These are phyloP conservation scores for Lasiosphaeria hispida DNA, from an alignment of 495 filamentous ascomycete species.

Conservation along the genomic window DNA sequence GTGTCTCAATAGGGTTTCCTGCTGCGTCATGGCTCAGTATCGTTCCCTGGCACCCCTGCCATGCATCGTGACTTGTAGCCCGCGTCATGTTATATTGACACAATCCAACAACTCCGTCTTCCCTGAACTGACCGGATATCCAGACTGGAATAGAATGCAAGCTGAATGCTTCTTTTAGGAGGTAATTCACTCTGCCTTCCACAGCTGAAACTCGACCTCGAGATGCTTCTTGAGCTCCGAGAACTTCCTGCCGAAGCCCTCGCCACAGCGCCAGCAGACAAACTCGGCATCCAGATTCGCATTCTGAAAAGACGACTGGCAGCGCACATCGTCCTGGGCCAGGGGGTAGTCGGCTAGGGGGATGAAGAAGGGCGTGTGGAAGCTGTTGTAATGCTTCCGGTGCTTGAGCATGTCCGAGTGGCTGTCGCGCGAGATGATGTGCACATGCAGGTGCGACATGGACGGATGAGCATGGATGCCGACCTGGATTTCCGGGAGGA, in stretches of 20 bases:
- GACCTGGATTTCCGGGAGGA: constrained; percentile 68
- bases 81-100: no score
- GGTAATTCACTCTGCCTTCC: constrained; percentile 61
- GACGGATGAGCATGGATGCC: constrained; percentile 86
- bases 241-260: constrained; percentile 70
- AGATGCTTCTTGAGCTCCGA: constrained; percentile 75
- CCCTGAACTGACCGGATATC: no score
- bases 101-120: no score
- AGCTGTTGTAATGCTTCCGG: constrained; percentile 63
- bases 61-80: no score
- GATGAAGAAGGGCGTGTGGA: constrained; percentile 85
- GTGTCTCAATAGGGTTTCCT: no score
- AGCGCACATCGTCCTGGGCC: constrained; percentile 55
- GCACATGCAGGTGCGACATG: constrained; percentile 91
- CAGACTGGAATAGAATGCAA: no score
- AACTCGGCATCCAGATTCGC: constrained; percentile 56
- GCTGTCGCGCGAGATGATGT: constrained; percentile 76
- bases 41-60: no score
- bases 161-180: constrained; percentile 77
- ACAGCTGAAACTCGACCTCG: constrained; percentile 73
- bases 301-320: constrained; percentile 55
- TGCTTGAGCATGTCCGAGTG: constrained; percentile 68
- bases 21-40: no score
- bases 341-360: constrained; percentile 77
- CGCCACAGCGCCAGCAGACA: constrained; percentile 82